phyloP scores from a whole-genome alignment of 2,329 filamentous ascomycete genomes.

The Aureobasidium pullulans region DNA sequence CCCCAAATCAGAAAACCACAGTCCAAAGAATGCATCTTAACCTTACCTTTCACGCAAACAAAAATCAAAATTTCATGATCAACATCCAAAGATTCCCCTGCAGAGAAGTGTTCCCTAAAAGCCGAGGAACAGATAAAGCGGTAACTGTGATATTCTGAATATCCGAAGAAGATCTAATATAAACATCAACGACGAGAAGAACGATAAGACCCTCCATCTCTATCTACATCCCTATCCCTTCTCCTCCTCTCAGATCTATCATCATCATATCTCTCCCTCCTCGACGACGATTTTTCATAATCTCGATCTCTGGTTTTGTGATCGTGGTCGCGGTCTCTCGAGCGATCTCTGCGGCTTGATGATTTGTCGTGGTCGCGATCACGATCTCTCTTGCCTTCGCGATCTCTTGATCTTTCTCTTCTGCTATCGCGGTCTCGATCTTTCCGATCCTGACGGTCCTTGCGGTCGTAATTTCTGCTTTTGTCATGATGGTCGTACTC shows the following conservation, averaged over 20 bases:
- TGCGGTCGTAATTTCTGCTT: background rate
- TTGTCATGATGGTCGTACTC: constrained; percentile 1
- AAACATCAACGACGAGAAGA: background rate
- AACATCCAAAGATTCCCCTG: too few relatives aligned
- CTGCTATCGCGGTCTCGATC: background rate
- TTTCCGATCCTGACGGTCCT: background rate
- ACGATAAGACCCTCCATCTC: background rate
- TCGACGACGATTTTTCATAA: background rate
- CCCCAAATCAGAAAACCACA: too few relatives aligned
- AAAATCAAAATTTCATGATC: too few relatives aligned
- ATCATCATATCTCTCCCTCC: background rate
- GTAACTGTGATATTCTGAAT: too few relatives aligned
- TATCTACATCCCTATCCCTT: background rate
- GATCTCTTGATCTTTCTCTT: background rate
- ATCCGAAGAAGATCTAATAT: too few relatives aligned
- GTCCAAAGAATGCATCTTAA: too few relatives aligned
- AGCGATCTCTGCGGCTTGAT: background rate
- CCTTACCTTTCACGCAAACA: too few relatives aligned
- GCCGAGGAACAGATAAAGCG: too few relatives aligned
- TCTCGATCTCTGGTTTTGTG: constrained; percentile 5
- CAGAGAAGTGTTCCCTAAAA: too few relatives aligned
- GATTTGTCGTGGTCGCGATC: background rate
- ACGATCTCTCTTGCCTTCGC: background rate
- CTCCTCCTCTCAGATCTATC: background rate
- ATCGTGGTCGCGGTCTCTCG: background rate